These are phyloP conservation scores for Solanum sejunctum DNA, from an alignment of 257 asterid genomes.

Conservation along the genomic window DNA sequence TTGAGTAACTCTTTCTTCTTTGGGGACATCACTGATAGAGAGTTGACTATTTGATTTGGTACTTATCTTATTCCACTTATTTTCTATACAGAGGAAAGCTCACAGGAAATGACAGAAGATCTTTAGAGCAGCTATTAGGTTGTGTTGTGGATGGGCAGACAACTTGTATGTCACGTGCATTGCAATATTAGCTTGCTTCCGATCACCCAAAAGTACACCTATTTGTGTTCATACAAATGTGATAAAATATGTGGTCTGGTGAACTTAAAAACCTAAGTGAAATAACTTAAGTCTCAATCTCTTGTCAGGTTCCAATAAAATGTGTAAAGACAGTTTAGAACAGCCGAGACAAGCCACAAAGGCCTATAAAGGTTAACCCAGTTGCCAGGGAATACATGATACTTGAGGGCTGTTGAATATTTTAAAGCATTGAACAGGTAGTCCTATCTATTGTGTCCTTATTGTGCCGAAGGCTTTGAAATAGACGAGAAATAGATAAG, in stretches of 20 bases:
- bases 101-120: slow-evolving; percentile 85
- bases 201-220: slow-evolving; percentile 81
- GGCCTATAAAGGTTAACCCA: too few relatives aligned
- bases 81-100: slow-evolving; percentile 84
- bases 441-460: too few relatives aligned
- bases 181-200: slow-evolving; percentile 76
- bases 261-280: slow-evolving; percentile 42
- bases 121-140: slow-evolving; percentile 56
- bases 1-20: slow-evolving; percentile 14
- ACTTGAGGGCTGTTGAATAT: too few relatives aligned
- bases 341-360: too few relatives aligned
- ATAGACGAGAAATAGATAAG: too few relatives aligned
- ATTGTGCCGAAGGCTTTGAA: too few relatives aligned
- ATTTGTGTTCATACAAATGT: slow-evolving; percentile 58
- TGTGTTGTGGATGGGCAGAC: slow-evolving; percentile 93
- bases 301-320: too few relatives aligned
- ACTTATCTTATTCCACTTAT: slow-evolving; percentile 65
- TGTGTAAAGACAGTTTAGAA: too few relatives aligned
- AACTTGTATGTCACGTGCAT: slow-evolving; percentile 94
- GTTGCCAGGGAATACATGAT: too few relatives aligned
- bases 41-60: slow-evolving; percentile 36
- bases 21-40: slow-evolving; percentile 33
- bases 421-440: too few relatives aligned
- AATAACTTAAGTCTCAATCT: too few relatives aligned
- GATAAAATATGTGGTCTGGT: slow-evolving; percentile 47